Evolutionary conservation across 2,329 filamentous ascomycete genomes (phyloP), one percentile per base, ranked within the genome.

Genomic region (Sarocladiaceae sp.): DNA sequence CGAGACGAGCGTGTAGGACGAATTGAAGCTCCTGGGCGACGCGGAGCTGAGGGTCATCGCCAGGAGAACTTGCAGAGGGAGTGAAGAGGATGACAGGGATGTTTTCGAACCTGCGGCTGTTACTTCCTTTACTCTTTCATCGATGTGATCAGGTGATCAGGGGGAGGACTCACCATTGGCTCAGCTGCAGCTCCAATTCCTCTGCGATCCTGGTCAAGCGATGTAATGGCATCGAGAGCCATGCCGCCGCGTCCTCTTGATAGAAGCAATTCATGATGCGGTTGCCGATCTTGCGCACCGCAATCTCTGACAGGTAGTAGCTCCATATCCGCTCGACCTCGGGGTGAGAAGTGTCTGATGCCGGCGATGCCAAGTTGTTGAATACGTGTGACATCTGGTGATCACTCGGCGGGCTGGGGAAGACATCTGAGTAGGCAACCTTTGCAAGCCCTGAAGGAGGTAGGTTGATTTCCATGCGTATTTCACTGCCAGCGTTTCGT

Each of bases 261-360:
- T 51, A 58, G 16, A 60, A 53, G 6, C 50, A 51, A 23, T 56
- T 65, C 35, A 67, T 51, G 16, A 68, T 61, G 16, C 31, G 2
- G 16, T 43, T 43, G 13, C 12, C 18, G 9, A 43, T 43, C 11
- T 33, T 27, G 11, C 41, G 41, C 19, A 32, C 26, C 2, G 41
- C 16, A 21, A 43, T 43, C 15, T 43, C 41, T 16, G 41, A 27
- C 15, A 33, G 16, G 24, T 43, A 33, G 27, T 33, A 33, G 3
- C 16, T 23, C 41, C 41, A 43, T 9, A 27, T 33, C 10, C 19
- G 26, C n/a, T 43, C 41, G 3, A 32, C n/a, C 6, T 43, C 41
- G 3, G 35, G 33, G 13, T 20, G 33, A 6, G 12, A 35, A 6
- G 33, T 35, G 21, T 35, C 16, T 9, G 16, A 35, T 6, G 11